Evolutionary conservation across 192 early-diverging fungal species (phyloP).

Genomic region (Dispira simplex): DNA sequence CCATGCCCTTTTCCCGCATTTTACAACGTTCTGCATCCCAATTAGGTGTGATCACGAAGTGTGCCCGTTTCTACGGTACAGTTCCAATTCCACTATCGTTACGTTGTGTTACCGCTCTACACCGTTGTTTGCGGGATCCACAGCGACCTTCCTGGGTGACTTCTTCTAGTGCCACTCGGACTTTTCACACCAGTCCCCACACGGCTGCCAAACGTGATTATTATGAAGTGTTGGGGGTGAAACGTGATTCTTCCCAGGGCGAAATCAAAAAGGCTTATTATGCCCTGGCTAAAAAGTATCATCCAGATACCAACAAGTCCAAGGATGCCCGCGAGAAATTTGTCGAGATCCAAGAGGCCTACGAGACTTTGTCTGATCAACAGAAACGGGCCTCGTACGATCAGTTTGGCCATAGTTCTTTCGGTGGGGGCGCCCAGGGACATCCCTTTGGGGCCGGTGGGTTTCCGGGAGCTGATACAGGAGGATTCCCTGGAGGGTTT

Average conservation of each 20-base stretch:
- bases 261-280: conserved; percentile 99
- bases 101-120: too few species aligned
- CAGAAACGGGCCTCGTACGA: conserved; percentile 84
- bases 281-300: conserved; percentile 87
- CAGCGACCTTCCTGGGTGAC: too few species aligned
- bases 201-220: conserved; percentile 43
- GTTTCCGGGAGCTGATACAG: conserved; percentile 27
- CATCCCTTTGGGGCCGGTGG: conserved; percentile 33
- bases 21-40: too few species aligned
- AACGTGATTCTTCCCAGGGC: conserved; percentile 51
- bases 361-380: conserved; percentile 90
- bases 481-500: conserved; percentile 19
- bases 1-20: too few species aligned
- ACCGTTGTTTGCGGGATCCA: too few species aligned
- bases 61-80: too few species aligned
- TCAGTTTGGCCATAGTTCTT: conserved; percentile 60
- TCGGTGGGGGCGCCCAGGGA: conserved; percentile 13
- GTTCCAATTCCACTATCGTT: too few species aligned
- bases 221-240: conserved; percentile 76
- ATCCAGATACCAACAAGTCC: conserved; percentile 96
- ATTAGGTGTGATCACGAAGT: too few species aligned
- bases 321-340: conserved; percentile 88
- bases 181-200: conserved; percentile 19
- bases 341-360: conserved; percentile 93
- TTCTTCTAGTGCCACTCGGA: conserved; percentile 3